Percentiles rank a stretch among this genome's conserved stretches.
Evolutionary conservation across 441 rosid genomes (phyloP).

Genomic region (Adansonia madagascariensis): DNA sequence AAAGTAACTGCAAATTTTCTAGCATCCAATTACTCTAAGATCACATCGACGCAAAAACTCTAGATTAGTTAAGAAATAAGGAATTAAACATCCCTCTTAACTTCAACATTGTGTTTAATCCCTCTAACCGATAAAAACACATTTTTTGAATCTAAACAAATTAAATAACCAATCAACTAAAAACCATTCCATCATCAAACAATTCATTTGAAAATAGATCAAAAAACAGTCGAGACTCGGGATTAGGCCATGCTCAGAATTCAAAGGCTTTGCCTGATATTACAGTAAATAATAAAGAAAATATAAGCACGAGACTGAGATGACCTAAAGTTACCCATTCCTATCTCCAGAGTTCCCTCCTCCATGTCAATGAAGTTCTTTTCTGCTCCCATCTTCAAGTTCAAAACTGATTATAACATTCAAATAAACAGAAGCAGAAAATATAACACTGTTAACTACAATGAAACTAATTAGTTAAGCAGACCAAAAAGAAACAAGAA

Average conservation of each 20-base stretch:
- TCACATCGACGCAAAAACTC: neutral
- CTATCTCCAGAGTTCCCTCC: slow-evolving; percentile 84
- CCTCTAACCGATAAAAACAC: neutral
- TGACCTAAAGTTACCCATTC: slow-evolving; percentile 67
- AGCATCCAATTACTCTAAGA: neutral
- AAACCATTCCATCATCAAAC: neutral
- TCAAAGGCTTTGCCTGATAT: neutral
- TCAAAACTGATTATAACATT: slow-evolving; percentile 14
- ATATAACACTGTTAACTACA: neutral
- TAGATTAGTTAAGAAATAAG: too few species aligned
- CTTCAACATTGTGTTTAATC: too few species aligned
- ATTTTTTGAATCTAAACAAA: neutral
- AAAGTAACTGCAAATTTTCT: slow-evolving; percentile 3
- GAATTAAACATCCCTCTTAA: too few species aligned
- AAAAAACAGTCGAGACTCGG: neutral
- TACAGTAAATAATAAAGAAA: too few species aligned
- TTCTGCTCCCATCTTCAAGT: slow-evolving; percentile 49
- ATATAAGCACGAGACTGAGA: neutral
- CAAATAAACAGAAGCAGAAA: neutral
- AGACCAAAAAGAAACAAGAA: neutral
- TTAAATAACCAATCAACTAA: neutral
- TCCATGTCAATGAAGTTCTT: slow-evolving; percentile 60
- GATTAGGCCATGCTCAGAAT: neutral
- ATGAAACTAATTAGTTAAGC: neutral
- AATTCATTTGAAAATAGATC: neutral